These are phyloP conservation scores for Fistulinella prunicolor DNA, from an alignment of 768 basidiomycete genomes.

Conservation along the genomic window DNA sequence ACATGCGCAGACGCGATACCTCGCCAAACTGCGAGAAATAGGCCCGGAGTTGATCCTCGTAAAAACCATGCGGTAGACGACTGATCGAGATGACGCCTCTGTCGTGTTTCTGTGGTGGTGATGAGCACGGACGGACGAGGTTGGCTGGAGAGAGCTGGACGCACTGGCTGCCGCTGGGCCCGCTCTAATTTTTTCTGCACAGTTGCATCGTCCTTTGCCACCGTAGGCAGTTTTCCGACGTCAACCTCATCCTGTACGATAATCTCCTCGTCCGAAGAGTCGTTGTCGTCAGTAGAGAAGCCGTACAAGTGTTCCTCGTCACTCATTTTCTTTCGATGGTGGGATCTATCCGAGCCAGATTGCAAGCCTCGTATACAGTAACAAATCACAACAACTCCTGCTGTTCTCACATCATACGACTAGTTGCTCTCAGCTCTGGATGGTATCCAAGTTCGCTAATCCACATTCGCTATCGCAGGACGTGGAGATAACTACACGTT, in stretches of 20 bases:
- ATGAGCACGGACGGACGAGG: background rate
- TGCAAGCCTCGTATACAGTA: no score
- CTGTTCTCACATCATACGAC: no score
- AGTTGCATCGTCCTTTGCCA: constrained; percentile 82
- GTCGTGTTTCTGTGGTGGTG: constrained; percentile 46
- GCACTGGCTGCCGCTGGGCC: constrained; percentile 64
- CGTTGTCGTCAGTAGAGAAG: constrained; percentile 74
- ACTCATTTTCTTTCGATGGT: constrained; percentile 14
- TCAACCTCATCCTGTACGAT: constrained; percentile 60
- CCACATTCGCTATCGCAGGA: constrained; percentile 41
- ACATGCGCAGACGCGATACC: constrained; percentile 82
- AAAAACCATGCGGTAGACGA: constrained; percentile 95
- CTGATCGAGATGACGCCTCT: constrained; percentile 87
- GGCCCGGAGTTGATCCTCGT: constrained; percentile 87
- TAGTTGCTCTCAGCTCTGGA: constrained; percentile 14
- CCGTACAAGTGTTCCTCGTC: constrained; percentile 58
- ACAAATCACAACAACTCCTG: constrained; percentile 23
- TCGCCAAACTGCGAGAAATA: constrained; percentile 96
- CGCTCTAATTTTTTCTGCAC: constrained; percentile 65
- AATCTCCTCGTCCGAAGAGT: constrained; percentile 77
- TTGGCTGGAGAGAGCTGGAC: constrained; percentile 18
- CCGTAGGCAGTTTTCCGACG: constrained; percentile 71
- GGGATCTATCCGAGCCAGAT: background rate
- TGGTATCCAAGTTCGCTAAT: constrained; percentile 44
- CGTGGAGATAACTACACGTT: constrained; percentile 36